Evolutionary conservation across 2,329 filamentous ascomycete species (phyloP).

Genomic region (Hypoxylon sp.): DNA sequence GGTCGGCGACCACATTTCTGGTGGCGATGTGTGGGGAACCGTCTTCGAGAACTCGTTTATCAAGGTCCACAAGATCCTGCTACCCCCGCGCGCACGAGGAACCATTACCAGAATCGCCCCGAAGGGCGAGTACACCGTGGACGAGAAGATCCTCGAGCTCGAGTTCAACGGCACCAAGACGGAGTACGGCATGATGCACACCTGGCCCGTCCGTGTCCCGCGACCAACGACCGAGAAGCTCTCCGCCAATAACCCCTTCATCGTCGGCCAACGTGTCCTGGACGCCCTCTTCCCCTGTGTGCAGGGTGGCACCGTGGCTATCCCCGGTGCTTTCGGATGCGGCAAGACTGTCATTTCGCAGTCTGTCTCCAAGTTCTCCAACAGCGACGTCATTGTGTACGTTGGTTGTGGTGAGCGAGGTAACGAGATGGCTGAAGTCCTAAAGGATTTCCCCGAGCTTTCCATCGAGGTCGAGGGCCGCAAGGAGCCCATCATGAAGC

Average conservation of each 20-base stretch:
- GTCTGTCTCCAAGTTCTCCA: constrained; percentile 99
- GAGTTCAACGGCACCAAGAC: constrained; percentile 98
- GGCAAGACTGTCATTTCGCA: constrained; percentile 99
- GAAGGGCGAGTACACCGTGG: constrained; percentile 94
- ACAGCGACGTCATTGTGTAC: constrained; percentile 98
- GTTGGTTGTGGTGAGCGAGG: constrained; percentile 91
- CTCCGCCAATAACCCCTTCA: constrained; percentile 87
- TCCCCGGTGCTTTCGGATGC: constrained; percentile 97
- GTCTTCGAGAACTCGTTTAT: constrained; percentile 98
- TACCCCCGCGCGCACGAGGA: constrained; percentile 89
- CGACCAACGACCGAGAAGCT: constrained; percentile 93
- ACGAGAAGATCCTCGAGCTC: constrained; percentile 92
- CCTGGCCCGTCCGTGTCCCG: constrained; percentile 96
- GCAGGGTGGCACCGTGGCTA: constrained; percentile 96
- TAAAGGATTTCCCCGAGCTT: constrained; percentile 99
- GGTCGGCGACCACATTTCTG: constrained; percentile 96
- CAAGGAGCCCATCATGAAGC: constrained; percentile 99
- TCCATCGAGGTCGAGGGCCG: constrained; percentile 94
- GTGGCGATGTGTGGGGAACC: constrained; percentile 93
- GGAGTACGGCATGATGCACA: constrained; percentile 97
- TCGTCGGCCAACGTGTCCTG: constrained; percentile 96
- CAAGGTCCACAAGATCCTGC: constrained; percentile 90
- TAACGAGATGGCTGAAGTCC: constrained; percentile 99
- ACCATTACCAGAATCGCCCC: constrained; percentile 91
- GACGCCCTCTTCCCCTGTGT: constrained; percentile 97